Conservation (phyloP, 2,329 filamentous ascomycete genomes). For the Taxawa tesnikishii region DNA sequence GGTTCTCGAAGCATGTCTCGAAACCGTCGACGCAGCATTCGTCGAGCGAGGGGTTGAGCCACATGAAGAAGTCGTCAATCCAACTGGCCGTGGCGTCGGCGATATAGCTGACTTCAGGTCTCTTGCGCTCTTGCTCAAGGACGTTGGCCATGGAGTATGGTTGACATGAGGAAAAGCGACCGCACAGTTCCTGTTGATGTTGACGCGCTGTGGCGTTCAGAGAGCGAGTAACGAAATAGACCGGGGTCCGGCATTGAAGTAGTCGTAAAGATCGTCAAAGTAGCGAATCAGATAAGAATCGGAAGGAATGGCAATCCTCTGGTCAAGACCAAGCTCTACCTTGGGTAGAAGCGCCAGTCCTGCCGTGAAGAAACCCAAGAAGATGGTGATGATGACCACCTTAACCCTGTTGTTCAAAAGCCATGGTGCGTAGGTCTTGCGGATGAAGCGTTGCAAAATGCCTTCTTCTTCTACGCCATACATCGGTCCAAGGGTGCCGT, state of each 20-base stretch:
- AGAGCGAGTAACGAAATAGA: slow-evolving; percentile 85
- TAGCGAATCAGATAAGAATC: slow-evolving; percentile 93
- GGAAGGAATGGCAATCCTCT: slow-evolving; percentile 84
- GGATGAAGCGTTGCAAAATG: slow-evolving; percentile 72
- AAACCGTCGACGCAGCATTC: slow-evolving; percentile 54
- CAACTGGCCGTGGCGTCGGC: slow-evolving; percentile 82
- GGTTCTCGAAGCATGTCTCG: slow-evolving; percentile 63
- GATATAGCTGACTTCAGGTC: slow-evolving; percentile 77
- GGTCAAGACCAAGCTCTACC: slow-evolving; percentile 79
- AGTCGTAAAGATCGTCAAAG: slow-evolving; percentile 90
- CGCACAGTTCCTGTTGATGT: slow-evolving; percentile 79
- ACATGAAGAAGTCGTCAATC: slow-evolving; percentile 93
- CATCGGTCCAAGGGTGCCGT: slow-evolving; percentile 49
- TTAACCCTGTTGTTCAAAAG: slow-evolving; percentile 75
- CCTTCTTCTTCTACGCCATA: slow-evolving; percentile 77
- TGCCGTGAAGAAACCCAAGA: slow-evolving; percentile 77
- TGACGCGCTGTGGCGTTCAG: slow-evolving; percentile 64
- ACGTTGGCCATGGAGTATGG: slow-evolving; percentile 75
- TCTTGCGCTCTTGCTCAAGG: slow-evolving; percentile 86
- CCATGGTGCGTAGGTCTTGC: slow-evolving; percentile 73
- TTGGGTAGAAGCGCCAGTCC: slow-evolving; percentile 74
- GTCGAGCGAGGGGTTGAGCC: slow-evolving; percentile 81
- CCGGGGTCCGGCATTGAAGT: slow-evolving; percentile 86
- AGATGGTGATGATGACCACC: slow-evolving; percentile 61
- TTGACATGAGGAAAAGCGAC: slow-evolving; percentile 81